Conservation (phyloP, 164 flowering plant genomes). For the Piper betle region DNA sequence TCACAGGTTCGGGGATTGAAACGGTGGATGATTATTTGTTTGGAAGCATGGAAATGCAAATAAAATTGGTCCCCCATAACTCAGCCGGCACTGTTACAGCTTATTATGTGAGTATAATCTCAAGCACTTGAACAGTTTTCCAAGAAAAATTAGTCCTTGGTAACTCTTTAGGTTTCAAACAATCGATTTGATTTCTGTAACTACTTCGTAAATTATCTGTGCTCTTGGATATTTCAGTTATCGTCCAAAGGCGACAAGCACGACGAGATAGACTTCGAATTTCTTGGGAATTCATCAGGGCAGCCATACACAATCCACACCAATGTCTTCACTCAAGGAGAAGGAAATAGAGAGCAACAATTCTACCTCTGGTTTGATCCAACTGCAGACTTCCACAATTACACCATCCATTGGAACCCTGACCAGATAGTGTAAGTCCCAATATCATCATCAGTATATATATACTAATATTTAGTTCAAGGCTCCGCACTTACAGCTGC, state of each 20-base stretch:
- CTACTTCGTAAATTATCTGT: no score
- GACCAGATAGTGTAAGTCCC: conserved; percentile 50
- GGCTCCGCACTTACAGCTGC: no score
- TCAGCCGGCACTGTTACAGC: conserved; percentile 74
- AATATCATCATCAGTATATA: neutral
- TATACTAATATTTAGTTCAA: no score
- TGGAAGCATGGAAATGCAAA: conserved; percentile 61
- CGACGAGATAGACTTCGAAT: conserved; percentile 79
- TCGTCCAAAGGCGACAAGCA: conserved; percentile 45
- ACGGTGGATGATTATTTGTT: conserved; percentile 41
- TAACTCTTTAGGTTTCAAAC: no score
- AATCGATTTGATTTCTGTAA: no score
- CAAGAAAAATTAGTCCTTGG: no score
- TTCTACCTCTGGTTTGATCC: conserved; percentile 85
- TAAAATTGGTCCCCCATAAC: conserved; percentile 58
- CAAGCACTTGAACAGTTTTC: neutral
- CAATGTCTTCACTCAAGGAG: conserved; percentile 54
- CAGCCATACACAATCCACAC: conserved; percentile 72
- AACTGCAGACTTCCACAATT: conserved; percentile 69
- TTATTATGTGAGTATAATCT: conserved; percentile 45
- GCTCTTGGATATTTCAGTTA: conserved; percentile 22
- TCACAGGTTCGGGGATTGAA: conserved; percentile 45
- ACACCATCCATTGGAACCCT: conserved; percentile 85
- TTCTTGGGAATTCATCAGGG: conserved; percentile 65
- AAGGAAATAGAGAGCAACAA: conserved; percentile 64